Evolutionary conservation across 2,329 filamentous ascomycete genomes (phyloP).

Genomic region (Neonectria hederae): DNA sequence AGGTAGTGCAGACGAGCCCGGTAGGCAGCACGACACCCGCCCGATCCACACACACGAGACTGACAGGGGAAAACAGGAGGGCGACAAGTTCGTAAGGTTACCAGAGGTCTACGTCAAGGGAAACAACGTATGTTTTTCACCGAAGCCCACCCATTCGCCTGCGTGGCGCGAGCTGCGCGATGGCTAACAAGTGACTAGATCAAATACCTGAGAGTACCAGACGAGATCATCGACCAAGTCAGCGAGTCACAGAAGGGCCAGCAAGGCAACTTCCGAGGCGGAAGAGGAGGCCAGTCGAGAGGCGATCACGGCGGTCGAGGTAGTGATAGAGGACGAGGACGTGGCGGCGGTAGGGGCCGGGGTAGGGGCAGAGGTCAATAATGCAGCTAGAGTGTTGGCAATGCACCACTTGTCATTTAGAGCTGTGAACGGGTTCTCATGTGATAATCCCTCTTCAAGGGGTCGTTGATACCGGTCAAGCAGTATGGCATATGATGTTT

Average conservation of each 20-base stretch:
- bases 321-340: conserved; percentile 54
- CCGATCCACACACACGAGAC: conserved; percentile 7
- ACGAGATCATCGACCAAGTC: conserved; percentile 94
- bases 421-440: not conserved
- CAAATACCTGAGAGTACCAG: conserved; percentile 95
- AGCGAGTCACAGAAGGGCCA: conserved; percentile 90
- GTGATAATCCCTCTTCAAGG: not conserved
- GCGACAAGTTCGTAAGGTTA: conserved; percentile 91
- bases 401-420: not conserved
- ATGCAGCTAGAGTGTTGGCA: conserved; percentile 19
- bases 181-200: conserved; percentile 68
- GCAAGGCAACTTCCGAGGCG: conserved; percentile 69
- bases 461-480: not conserved
- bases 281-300: conserved; percentile 67
- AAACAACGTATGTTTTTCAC: conserved; percentile 80
- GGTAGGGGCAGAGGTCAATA: conserved; percentile 49
- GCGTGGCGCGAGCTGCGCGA: not conserved
- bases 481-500: not conserved
- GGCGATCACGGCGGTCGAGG: conserved; percentile 68
- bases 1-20: conserved; percentile 95
- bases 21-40: conserved; percentile 52
- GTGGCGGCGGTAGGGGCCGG: conserved; percentile 52
- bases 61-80: conserved; percentile 66
- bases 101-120: conserved; percentile 96
- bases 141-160: not conserved